These are phyloP conservation scores for Cryptococcus sp. DNA, from an alignment of 1,284 basidiomycete genomes.

Conservation along the genomic window DNA sequence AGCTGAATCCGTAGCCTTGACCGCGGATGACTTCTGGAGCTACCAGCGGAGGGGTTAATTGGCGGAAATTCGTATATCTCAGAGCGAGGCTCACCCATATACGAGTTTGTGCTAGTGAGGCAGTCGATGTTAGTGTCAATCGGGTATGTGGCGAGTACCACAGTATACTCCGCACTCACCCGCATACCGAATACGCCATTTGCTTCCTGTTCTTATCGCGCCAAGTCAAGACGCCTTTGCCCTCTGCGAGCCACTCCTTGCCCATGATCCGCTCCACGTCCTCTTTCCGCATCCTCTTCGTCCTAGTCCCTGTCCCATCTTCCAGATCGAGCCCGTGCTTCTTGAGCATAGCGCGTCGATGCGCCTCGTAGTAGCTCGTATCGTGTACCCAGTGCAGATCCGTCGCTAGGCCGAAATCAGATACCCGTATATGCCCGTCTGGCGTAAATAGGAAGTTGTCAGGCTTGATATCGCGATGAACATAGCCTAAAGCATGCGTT, in stretches of 20 bases:
- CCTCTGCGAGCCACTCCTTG: constrained; percentile 64
- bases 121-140: neutral
- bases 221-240: constrained; percentile 81
- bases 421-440: constrained; percentile 88
- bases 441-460: constrained; percentile 95
- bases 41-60: constrained; percentile 58
- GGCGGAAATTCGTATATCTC: neutral
- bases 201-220: constrained; percentile 88
- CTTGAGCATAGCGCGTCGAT: constrained; percentile 79
- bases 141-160: constrained; percentile 56
- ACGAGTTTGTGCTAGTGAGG: constrained; percentile 68
- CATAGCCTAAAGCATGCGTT: constrained; percentile 92
- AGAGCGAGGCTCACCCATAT: constrained; percentile 63
- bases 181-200: constrained; percentile 86
- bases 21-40: constrained; percentile 90
- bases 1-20: constrained; percentile 84
- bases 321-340: constrained; percentile 95
- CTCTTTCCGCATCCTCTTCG: constrained; percentile 71
- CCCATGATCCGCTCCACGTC: constrained; percentile 79
- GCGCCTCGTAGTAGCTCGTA: constrained; percentile 92
- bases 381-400: constrained; percentile 68
- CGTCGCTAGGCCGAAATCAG: constrained; percentile 93
- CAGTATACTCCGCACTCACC: constrained; percentile 57
- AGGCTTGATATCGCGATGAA: constrained; percentile 96
- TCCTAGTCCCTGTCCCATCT: constrained; percentile 60